phyloP scores from a whole-genome alignment of 768 basidiomycete genomes.

The Phlegmacium glaucopus region DNA sequence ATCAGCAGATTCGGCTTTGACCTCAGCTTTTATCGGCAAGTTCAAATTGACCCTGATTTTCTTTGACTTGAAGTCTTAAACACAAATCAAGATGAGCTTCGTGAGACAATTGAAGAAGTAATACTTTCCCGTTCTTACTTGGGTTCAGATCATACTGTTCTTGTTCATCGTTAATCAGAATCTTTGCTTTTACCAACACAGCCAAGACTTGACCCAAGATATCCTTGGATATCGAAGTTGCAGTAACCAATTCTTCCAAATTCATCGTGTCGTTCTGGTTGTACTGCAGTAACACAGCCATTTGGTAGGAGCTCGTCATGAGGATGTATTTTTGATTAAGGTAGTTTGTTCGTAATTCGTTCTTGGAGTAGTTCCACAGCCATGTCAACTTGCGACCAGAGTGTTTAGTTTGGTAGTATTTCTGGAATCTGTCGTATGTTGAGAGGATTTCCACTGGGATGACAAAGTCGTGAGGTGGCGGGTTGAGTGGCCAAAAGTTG shows the following conservation, averaged over 20 bases:
- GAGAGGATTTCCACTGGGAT: slow-evolving; percentile 85
- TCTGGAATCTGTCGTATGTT: slow-evolving; percentile 89
- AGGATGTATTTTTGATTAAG: slow-evolving; percentile 94
- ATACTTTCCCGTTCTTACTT: slow-evolving; percentile 37
- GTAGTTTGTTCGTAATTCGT: slow-evolving; percentile 94
- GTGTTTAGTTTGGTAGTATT: slow-evolving; percentile 94
- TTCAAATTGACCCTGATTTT: slow-evolving; percentile 92
- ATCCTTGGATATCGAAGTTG: slow-evolving; percentile 80
- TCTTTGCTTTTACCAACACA: slow-evolving; percentile 82
- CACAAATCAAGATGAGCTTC: not conserved
- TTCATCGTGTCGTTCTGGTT: slow-evolving; percentile 89
- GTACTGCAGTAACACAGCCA: slow-evolving; percentile 94
- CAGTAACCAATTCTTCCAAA: slow-evolving; percentile 71
- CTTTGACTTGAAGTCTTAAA: slow-evolving; percentile 82
- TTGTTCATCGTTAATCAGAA: slow-evolving; percentile 83
- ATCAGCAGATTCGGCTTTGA: slow-evolving; percentile 85
- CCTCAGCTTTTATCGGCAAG: slow-evolving; percentile 90
- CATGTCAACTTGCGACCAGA: slow-evolving; percentile 95
- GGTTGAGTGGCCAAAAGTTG: slow-evolving; percentile 94
- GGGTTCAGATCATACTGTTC: slow-evolving; percentile 94
- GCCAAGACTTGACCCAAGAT: slow-evolving; percentile 68
- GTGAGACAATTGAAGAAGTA: not conserved
- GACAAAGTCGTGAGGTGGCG: slow-evolving; percentile 82
- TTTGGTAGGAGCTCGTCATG: slow-evolving; percentile 96
- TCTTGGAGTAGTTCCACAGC: slow-evolving; percentile 99